These are phyloP conservation scores for Malassezia vespertilionis DNA, from an alignment of 1,284 basidiomycete genomes.

Conservation along the genomic window DNA sequence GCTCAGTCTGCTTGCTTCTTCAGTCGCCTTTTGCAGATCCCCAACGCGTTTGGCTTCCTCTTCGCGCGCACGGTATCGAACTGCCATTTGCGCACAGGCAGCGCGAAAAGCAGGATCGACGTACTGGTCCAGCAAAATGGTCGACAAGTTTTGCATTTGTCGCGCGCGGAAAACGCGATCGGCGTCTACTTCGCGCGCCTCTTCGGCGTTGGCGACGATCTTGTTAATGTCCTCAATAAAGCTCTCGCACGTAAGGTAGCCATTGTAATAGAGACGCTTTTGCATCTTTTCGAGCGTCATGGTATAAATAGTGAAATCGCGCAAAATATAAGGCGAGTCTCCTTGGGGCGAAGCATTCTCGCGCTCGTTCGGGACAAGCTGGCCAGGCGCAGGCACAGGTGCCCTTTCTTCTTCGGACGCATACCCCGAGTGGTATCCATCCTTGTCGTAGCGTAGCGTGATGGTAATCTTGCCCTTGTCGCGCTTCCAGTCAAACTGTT, in stretches of 20 bases:
- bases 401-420: conserved; percentile 7
- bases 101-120: conserved; percentile 71
- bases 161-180: conserved; percentile 68
- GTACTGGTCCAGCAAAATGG: conserved; percentile 69
- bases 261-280: conserved; percentile 68
- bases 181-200: conserved; percentile 55
- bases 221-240: conserved; percentile 78
- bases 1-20: conserved; percentile 24
- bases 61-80: conserved; percentile 60
- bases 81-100: conserved; percentile 81
- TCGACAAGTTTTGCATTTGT: conserved; percentile 75
- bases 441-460: conserved; percentile 65
- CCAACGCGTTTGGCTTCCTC: conserved; percentile 21
- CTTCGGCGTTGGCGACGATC: conserved; percentile 75
- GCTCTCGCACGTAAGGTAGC: conserved; percentile 74
- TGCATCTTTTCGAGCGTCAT: conserved; percentile 71
- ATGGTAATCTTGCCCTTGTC: conserved; percentile 34
- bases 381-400: neutral
- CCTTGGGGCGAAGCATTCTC: neutral
- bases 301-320: conserved; percentile 40
- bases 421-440: conserved; percentile 52
- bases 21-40: conserved; percentile 49
- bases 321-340: conserved; percentile 20
- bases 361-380: conserved; percentile 6
- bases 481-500: conserved; percentile 36